A percentile compares a stretch with the other conserved stretches of the same genome.
Evolutionary conservation across 2,329 filamentous ascomycete genomes (phyloP).

Genomic region (Claviceps arundinis): DNA sequence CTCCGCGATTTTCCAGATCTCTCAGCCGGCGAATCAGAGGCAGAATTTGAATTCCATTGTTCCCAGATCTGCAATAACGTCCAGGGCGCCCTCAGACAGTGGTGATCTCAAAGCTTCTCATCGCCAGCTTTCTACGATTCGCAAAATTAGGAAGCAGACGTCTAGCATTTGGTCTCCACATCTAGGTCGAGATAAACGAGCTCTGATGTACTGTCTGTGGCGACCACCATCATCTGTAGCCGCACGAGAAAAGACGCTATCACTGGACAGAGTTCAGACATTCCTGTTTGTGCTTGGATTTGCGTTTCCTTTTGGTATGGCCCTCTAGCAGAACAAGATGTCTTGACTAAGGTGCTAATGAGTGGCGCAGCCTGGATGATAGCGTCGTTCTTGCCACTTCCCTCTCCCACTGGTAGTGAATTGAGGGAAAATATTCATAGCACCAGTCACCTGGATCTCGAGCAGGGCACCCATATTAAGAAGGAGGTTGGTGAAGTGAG

Average conservation of each 20-base stretch:
- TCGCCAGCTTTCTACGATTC: conserved; percentile 16
- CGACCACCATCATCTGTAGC: conserved; percentile 57
- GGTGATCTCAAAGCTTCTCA: conserved; percentile 20
- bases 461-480: conserved; percentile 21
- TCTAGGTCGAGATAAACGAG: conserved; percentile 48
- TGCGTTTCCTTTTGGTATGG: conserved; percentile 57
- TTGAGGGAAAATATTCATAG: conserved; percentile 36
- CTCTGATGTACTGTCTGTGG: conserved; percentile 51
- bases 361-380: conserved; percentile 57
- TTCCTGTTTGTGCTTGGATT: conserved; percentile 66
- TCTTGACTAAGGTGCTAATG: conserved; percentile 6
- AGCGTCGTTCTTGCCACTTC: conserved; percentile 61
- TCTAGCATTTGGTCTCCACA: conserved; percentile 64
- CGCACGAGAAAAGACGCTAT: conserved; percentile 44
- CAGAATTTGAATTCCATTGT: conserved; percentile 32
- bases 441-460: conserved; percentile 25
- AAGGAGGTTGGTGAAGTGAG: conserved; percentile 25
- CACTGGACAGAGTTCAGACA: conserved; percentile 60
- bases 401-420: conserved; percentile 38
- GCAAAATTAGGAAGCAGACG: conserved; percentile 31
- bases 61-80: conserved; percentile 17
- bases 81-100: neutral
- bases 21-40: conserved; percentile 16
- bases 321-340: neutral
- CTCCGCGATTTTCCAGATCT: conserved; percentile 33